Evolutionary conservation across 768 basidiomycete species (phyloP).

Genomic region (Saitozyma podzolica): DNA sequence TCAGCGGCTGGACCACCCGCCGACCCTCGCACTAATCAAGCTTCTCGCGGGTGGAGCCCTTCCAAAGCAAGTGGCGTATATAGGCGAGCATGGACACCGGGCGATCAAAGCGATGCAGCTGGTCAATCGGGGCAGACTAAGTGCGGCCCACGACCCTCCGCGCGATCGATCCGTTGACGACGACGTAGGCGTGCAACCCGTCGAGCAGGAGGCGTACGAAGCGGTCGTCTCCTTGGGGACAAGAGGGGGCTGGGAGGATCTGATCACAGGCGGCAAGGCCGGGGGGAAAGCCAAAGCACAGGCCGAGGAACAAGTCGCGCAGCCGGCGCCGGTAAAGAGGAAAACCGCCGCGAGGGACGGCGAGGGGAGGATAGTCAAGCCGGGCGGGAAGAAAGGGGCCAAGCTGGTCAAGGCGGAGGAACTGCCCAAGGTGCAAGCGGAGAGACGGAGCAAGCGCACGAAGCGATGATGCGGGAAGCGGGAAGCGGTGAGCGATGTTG

Average conservation of each 20-base stretch:
- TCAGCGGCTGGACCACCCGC: constrained; percentile 67
- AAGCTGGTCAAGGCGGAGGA: neutral
- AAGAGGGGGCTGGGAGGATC: constrained; percentile 72
- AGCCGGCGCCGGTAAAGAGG: neutral
- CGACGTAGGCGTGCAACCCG: constrained; percentile 66
- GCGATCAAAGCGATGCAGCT: constrained; percentile 69
- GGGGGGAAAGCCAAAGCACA: neutral
- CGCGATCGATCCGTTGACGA: neutral
- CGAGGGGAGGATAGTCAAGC: neutral
- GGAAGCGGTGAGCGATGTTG: no score
- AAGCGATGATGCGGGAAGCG: constrained; percentile 9
- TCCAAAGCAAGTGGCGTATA: constrained; percentile 66
- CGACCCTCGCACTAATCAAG: constrained; percentile 74
- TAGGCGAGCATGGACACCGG: constrained; percentile 63
- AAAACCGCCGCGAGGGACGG: neutral
- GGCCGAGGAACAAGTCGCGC: neutral
- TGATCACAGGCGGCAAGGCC: constrained; percentile 13
- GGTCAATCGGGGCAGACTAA: constrained; percentile 75
- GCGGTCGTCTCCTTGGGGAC: constrained; percentile 64
- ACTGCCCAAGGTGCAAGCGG: constrained; percentile 1
- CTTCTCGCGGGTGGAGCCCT: constrained; percentile 60
- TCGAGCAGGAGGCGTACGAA: constrained; percentile 66
- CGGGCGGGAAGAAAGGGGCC: neutral
- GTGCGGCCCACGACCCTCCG: constrained; percentile 45
- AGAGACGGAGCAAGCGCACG: constrained; percentile 23